phyloP scores from a whole-genome alignment of 176 grass and related monocot species.

The Zea mays region Zm-B73-REFERENCE-NAM-5.0 NC_050098.1:1407001-1407500 shows the following conservation, averaged over 20 bases:
- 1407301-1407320: conserved; percentile 9
- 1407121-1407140: conserved; percentile 88
- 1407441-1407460: neutral
- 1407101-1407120: neutral
- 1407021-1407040: conserved; percentile 78
- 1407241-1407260: conserved; percentile 83
- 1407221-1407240: conserved; percentile 85
- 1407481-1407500: neutral
- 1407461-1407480: neutral
- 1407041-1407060: conserved; percentile 51
- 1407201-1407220: conserved; percentile 69
- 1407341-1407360: neutral
- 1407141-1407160: conserved; percentile 89
- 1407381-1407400: neutral
- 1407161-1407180: conserved; percentile 87
- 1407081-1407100: neutral
- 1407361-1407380: neutral
- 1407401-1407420: neutral
- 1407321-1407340: neutral
- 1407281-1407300: neutral
- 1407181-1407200: conserved; percentile 84
- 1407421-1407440: neutral
- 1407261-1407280: conserved; percentile 40
- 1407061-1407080: conserved; percentile 8
- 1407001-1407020: conserved; percentile 97